These are phyloP conservation scores for Hirschfeldia incana DNA, from an alignment of 345 rosid species.

Conservation along the genomic window DNA sequence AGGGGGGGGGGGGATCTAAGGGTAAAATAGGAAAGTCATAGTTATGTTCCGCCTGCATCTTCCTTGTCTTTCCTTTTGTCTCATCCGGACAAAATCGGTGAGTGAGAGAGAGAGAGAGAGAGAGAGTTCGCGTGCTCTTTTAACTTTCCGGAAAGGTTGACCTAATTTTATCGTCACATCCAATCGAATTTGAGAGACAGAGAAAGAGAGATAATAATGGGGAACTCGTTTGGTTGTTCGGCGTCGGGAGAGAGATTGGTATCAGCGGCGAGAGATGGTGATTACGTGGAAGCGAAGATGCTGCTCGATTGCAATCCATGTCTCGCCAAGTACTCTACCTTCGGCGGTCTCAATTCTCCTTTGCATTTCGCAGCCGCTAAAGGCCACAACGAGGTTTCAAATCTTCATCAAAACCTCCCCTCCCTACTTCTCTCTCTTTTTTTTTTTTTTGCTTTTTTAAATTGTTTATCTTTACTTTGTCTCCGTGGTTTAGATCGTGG, in stretches of 20 bases:
- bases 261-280: conserved; percentile 99
- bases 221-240: conserved; percentile 99
- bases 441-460: neutral
- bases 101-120: neutral
- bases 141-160: conserved; percentile 53
- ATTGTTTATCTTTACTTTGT: neutral
- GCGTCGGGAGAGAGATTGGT: conserved; percentile 98
- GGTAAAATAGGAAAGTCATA: conserved; percentile 22
- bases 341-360: conserved; percentile 97
- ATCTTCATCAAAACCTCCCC: neutral
- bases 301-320: conserved; percentile 93
- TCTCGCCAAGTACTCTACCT: conserved; percentile 93
- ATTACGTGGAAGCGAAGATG: conserved; percentile 96
- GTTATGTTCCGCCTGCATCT: conserved; percentile 32
- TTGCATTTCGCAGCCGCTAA: conserved; percentile 97
- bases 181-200: conserved; percentile 2
- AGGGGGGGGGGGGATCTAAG: neutral
- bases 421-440: neutral
- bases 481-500: conserved; percentile 57
- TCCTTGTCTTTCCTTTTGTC: conserved; percentile 37
- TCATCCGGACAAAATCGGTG: conserved; percentile 18
- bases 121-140: conserved; percentile 36
- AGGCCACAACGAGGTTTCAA: conserved; percentile 92
- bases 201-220: conserved; percentile 49
- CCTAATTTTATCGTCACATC: conserved; percentile 43